Percentiles rank a stretch among this genome's conserved stretches.
Evolutionary conservation across 331 rosid species (phyloP).

Genomic region (Rosa hybrid): DNA sequence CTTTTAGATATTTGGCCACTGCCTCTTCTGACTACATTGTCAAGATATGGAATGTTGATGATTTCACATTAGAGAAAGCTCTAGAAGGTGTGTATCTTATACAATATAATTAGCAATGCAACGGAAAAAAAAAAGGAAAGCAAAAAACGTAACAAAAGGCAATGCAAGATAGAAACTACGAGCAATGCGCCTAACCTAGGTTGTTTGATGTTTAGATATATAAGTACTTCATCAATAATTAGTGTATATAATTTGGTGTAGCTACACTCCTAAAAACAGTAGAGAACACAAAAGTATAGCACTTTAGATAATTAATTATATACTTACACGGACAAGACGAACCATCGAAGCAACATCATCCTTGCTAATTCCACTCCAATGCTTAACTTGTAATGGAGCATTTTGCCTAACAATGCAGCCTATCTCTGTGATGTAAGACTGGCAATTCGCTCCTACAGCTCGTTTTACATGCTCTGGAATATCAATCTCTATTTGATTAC

Average conservation of each 20-base stretch:
- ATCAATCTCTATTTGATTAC: no score
- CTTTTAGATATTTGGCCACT: conserved; percentile 82
- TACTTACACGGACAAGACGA: background rate
- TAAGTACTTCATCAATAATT: no score
- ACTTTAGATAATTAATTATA: no score
- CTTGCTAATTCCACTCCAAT: background rate
- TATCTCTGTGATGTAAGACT: background rate
- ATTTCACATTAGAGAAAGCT: conserved; percentile 93
- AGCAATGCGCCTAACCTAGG: no score
- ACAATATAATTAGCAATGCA: background rate
- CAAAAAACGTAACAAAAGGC: no score
- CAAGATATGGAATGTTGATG: conserved; percentile 98
- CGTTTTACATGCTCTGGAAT: no score
- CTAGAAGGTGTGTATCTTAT: conserved; percentile 53
- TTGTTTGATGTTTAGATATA: no score
- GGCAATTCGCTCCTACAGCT: background rate
- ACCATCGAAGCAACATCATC: background rate
- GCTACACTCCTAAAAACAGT: no score
- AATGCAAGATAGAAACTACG: no score
- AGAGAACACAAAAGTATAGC: no score
- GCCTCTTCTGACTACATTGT: conserved; percentile 93
- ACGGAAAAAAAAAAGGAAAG: no score
- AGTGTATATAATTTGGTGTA: no score
- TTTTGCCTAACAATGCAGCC: background rate
- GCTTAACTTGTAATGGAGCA: background rate